phyloP scores from a whole-genome alignment of 2,329 filamentous ascomycete genomes.

The Malbranchea cinnamomea region DNA sequence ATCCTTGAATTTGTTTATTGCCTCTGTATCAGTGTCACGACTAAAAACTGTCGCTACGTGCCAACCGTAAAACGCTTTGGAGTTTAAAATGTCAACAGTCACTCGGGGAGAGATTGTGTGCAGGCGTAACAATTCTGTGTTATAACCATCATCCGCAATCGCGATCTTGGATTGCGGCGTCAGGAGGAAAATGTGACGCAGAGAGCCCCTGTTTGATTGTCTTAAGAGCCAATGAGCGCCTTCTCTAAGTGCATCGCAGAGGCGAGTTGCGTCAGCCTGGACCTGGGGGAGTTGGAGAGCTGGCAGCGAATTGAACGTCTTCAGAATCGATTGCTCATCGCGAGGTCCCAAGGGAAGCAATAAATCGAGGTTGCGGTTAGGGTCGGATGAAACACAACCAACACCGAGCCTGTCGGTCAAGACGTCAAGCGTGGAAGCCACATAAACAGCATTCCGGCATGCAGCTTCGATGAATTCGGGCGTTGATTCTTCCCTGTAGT shows the following conservation, averaged over 20 bases:
- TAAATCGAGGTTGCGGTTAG: constrained; percentile 12
- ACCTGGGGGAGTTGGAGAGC: constrained; percentile 8
- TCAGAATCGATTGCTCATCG: constrained; percentile 10
- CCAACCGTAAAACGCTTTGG: constrained; percentile 13
- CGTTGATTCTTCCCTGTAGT: constrained; percentile 9
- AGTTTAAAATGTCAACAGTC: constrained; percentile 11
- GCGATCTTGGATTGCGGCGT: constrained; percentile 13
- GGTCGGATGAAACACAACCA: constrained; percentile 13
- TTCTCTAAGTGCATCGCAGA: constrained; percentile 13
- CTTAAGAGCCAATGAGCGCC: constrained; percentile 14
- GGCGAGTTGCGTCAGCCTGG: constrained; percentile 4
- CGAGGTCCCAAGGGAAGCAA: constrained; percentile 16
- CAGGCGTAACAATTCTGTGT: constrained; percentile 17
- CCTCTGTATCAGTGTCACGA: constrained; percentile 6
- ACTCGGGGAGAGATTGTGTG: constrained; percentile 20
- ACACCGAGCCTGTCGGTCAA: constrained; percentile 16
- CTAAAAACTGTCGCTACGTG: constrained; percentile 15
- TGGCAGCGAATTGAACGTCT: constrained; percentile 12
- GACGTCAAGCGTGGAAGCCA: constrained; percentile 14
- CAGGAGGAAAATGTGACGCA: constrained; percentile 21
- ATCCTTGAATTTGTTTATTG: constrained; percentile 11
- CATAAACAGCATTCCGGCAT: constrained; percentile 12
- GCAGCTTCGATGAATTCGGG: constrained; percentile 12
- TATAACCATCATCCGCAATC: constrained; percentile 12
- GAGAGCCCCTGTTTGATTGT: constrained; percentile 12